Conservation (phyloP, 768 basidiomycete species). For the Phaffia tasmanica region DNA sequence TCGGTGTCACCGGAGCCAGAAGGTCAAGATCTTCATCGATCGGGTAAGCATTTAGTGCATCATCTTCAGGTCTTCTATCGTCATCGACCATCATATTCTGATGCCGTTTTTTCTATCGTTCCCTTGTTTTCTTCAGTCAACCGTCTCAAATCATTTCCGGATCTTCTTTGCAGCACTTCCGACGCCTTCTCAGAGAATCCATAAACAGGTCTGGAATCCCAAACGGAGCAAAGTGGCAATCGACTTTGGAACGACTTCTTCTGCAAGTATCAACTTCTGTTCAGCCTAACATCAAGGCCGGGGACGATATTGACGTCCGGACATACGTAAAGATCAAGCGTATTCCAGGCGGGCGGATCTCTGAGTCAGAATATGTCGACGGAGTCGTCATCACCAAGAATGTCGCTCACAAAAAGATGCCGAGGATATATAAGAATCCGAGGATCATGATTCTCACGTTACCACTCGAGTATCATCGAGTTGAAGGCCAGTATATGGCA, state of each 20-base stretch:
- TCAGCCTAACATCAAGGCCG: constrained; percentile 44
- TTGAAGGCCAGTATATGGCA: constrained; percentile 71
- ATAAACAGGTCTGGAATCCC: constrained; percentile 70
- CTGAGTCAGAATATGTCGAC: constrained; percentile 90
- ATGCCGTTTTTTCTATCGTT: neutral
- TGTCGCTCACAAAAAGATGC: constrained; percentile 91
- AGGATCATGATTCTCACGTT: constrained; percentile 94
- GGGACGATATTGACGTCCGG: constrained; percentile 88
- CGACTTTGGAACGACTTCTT: constrained; percentile 64
- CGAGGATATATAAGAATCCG: constrained; percentile 61
- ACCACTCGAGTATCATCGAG: constrained; percentile 75
- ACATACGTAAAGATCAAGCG: constrained; percentile 90
- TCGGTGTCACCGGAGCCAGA: neutral
- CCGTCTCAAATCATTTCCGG: constrained; percentile 40
- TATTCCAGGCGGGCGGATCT: constrained; percentile 77
- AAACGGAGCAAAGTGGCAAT: constrained; percentile 78
- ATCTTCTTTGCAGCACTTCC: constrained; percentile 79
- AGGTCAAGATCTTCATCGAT: constrained; percentile 13
- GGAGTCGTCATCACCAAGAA: constrained; percentile 98
- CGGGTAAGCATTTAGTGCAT: neutral
- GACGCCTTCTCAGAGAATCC: constrained; percentile 83
- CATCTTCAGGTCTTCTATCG: neutral
- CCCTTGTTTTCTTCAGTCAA: constrained; percentile 22
- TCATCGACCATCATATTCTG: neutral
- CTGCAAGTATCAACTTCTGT: constrained; percentile 76